These are phyloP conservation scores for Aspergillus sclerotiicarbonarius DNA, from an alignment of 495 filamentous ascomycete genomes.

Conservation along the genomic window DNA sequence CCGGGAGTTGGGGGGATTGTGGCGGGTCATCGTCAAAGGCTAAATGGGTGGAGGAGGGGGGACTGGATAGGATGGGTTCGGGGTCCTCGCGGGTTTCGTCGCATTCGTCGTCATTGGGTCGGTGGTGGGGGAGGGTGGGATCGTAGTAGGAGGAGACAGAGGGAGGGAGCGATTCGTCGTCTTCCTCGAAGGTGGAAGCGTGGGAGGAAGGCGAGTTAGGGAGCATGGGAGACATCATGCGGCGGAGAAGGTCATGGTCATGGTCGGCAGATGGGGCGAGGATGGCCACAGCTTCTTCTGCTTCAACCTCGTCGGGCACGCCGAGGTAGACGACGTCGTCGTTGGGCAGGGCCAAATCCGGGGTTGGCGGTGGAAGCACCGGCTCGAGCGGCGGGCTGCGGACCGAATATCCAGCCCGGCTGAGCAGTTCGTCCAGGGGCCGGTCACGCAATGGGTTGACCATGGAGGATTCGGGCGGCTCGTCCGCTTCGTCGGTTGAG, in stretches of 20 bases:
- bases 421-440: conserved; percentile 50
- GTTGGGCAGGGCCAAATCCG: conserved; percentile 9
- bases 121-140: conserved; percentile 70
- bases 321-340: background rate
- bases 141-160: conserved; percentile 41
- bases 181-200: conserved; percentile 1
- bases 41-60: conserved; percentile 4
- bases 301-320: conserved; percentile 4
- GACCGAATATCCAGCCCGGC: conserved; percentile 49
- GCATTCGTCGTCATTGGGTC: conserved; percentile 46
- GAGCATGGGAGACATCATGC: background rate
- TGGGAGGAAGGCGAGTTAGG: background rate
- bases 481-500: conserved; percentile 19
- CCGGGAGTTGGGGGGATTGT: conserved; percentile 22
- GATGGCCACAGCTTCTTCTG: conserved; percentile 7
- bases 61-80: conserved; percentile 12
- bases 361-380: conserved; percentile 25
- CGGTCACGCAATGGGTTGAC: conserved; percentile 16
- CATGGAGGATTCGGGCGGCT: conserved; percentile 13
- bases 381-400: conserved; percentile 24
- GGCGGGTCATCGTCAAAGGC: conserved; percentile 11
- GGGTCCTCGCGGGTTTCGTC: background rate
- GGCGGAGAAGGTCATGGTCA: background rate
- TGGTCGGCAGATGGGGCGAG: conserved; percentile 10
- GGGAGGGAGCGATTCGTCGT: conserved; percentile 20